phyloP scores from a whole-genome alignment of 1,139 yeast genomes.

The Nadsonia commutata region DNA sequence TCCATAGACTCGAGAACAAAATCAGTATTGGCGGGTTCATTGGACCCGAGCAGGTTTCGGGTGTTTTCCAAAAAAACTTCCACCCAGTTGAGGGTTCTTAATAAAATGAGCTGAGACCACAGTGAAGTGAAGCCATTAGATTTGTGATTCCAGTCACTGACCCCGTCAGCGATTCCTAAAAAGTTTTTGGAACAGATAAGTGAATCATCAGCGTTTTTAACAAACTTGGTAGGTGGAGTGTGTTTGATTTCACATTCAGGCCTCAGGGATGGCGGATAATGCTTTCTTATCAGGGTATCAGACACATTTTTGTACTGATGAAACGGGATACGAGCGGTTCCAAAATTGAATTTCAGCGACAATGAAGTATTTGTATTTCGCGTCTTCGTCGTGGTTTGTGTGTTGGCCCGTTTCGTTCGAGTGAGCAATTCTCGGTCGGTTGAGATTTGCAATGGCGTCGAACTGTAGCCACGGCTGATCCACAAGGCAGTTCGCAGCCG shows the following conservation, averaged over 20 bases:
- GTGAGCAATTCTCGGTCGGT: too few relatives aligned
- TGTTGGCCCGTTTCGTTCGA: too few relatives aligned
- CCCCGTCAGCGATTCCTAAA: constrained; percentile 48
- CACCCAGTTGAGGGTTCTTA: constrained; percentile 25
- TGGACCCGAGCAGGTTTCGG: constrained; percentile 2
- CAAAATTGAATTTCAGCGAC: background rate
- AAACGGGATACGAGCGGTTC: background rate
- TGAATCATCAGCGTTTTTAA: constrained; percentile 39
- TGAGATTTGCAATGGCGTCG: too few relatives aligned
- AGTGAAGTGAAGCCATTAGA: constrained; percentile 33
- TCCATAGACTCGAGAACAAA: constrained; percentile 29
- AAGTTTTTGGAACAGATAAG: constrained; percentile 42
- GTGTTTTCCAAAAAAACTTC: constrained; percentile 5
- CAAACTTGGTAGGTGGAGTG: background rate
- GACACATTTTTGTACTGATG: background rate
- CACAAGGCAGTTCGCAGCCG: too few relatives aligned
- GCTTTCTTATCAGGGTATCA: background rate
- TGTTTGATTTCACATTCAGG: background rate
- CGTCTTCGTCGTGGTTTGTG: too few relatives aligned
- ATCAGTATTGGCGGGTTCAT: constrained; percentile 2
- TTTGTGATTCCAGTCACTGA: constrained; percentile 41
- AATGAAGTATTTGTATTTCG: too few relatives aligned
- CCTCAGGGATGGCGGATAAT: background rate
- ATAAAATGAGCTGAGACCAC: constrained; percentile 41
- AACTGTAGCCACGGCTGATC: too few relatives aligned